These are phyloP conservation scores for Elaeis oleifera DNA, from an alignment of 202 grass and related monocot species.

Conservation along the genomic window DNA sequence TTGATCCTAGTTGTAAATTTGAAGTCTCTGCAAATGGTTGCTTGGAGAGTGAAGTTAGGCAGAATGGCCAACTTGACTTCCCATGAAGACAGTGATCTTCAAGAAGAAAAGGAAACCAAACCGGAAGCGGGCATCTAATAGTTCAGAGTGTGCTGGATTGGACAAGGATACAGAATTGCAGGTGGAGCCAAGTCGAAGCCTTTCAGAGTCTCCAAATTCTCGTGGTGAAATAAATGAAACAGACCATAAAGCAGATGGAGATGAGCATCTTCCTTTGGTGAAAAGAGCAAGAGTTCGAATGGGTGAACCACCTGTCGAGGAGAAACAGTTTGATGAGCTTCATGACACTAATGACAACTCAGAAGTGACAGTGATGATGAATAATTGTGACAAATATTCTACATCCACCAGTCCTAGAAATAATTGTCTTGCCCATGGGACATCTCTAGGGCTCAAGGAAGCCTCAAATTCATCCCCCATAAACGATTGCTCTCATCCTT, in stretches of 20 bases:
- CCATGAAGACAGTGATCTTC: conserved; percentile 34
- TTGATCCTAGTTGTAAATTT: conserved; percentile 22
- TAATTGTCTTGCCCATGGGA: conserved; percentile 16
- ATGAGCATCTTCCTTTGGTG: conserved; percentile 88
- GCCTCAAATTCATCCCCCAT: conserved; percentile 26
- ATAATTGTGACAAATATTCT: conserved; percentile 26
- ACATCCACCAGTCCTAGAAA: conserved; percentile 16
- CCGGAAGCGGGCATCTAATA: conserved; percentile 32
- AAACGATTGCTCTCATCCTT: conserved; percentile 17
- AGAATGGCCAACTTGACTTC: conserved; percentile 43
- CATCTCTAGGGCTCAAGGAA: conserved; percentile 17
- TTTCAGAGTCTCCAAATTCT: conserved; percentile 46
- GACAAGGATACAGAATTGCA: conserved; percentile 33
- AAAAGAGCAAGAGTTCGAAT: conserved; percentile 93
- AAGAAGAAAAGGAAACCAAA: conserved; percentile 55
- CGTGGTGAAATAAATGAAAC: conserved; percentile 33
- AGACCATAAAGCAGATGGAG: conserved; percentile 64
- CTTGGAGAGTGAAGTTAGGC: conserved; percentile 35
- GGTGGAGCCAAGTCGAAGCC: conserved; percentile 31
- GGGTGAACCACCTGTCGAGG: conserved; percentile 49
- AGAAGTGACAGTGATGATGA: conserved; percentile 11
- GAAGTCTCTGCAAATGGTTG: conserved; percentile 40
- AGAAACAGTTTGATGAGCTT: conserved; percentile 25
- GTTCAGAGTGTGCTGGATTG: conserved; percentile 20
- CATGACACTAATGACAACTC: conserved; percentile 24